Evolutionary conservation across 768 basidiomycete genomes (phyloP).

Genomic region (Rhodotorula graminis): DNA sequence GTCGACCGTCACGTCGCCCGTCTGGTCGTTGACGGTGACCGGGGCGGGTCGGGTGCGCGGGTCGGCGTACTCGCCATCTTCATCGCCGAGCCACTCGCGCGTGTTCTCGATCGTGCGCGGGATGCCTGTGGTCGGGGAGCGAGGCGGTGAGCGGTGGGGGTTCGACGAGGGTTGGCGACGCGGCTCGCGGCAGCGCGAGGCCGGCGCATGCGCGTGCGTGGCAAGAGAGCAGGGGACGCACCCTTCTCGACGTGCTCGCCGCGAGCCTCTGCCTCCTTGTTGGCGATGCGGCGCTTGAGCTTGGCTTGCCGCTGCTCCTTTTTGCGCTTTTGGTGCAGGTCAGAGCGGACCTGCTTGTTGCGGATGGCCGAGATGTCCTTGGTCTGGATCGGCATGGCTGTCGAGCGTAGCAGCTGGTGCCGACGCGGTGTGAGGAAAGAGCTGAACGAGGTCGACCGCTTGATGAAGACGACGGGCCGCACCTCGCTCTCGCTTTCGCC

Average conservation of each 20-base stretch:
- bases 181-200: too few relatives aligned
- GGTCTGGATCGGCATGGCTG: conserved; percentile 16
- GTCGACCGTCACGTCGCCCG: conserved; percentile 49
- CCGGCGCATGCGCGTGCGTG: too few relatives aligned
- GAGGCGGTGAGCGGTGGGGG: too few relatives aligned
- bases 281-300: conserved; percentile 67
- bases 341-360: conserved; percentile 38
- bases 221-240: conserved; percentile 44
- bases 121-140: conserved; percentile 18
- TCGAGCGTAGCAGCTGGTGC: neutral
- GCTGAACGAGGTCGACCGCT: neutral
- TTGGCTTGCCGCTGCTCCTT: conserved; percentile 38
- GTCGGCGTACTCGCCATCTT: conserved; percentile 33
- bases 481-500: too few relatives aligned
- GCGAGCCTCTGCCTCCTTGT: conserved; percentile 73
- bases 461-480: neutral
- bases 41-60: conserved; percentile 37
- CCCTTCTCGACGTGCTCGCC: conserved; percentile 74
- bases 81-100: conserved; percentile 59
- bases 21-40: conserved; percentile 43
- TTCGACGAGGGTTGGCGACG: too few relatives aligned
- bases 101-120: conserved; percentile 78
- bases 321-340: conserved; percentile 33
- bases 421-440: neutral
- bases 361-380: conserved; percentile 20